Conservation (phyloP, 1,139 yeast genomes). For the Candida frijolesensis region DNA sequence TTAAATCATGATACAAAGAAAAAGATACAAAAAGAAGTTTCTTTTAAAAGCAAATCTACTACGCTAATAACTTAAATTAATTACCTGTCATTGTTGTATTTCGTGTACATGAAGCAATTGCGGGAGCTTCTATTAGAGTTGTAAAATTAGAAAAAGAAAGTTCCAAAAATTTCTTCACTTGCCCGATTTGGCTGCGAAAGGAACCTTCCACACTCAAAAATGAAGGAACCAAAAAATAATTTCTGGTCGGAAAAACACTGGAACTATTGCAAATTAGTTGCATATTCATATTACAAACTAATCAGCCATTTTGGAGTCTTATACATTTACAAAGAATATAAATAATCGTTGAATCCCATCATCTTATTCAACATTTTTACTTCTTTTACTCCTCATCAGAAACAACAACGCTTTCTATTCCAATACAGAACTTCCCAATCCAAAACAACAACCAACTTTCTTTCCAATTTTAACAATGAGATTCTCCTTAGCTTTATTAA, state of each 20-base stretch:
- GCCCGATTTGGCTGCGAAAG: conserved; percentile 17
- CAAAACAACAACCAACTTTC: not conserved
- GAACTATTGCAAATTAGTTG: not conserved
- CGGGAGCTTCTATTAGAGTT: not conserved
- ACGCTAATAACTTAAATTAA: not conserved
- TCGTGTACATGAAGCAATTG: not conserved
- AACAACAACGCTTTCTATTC: conserved; percentile 1
- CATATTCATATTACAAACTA: not conserved
- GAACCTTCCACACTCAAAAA: conserved; percentile 1
- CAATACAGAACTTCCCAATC: not conserved
- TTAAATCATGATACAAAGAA: not conserved
- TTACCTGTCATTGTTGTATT: not conserved
- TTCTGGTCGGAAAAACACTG: not conserved
- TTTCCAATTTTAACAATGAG: conserved; percentile 9
- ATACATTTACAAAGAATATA: not conserved
- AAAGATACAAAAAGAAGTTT: not conserved
- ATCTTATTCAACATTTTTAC: not conserved
- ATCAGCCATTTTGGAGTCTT: not conserved
- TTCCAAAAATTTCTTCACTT: conserved; percentile 2
- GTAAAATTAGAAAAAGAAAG: not conserved
- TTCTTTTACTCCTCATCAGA: conserved; percentile 1
- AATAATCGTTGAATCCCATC: not conserved
- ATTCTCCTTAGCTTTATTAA: conserved; percentile 14
- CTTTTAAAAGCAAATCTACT: not conserved
- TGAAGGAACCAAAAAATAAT: not conserved